These are phyloP conservation scores for Entophlyctis helioformis DNA, from an alignment of 192 early-diverging fungal genomes.

Conservation along the genomic window DNA sequence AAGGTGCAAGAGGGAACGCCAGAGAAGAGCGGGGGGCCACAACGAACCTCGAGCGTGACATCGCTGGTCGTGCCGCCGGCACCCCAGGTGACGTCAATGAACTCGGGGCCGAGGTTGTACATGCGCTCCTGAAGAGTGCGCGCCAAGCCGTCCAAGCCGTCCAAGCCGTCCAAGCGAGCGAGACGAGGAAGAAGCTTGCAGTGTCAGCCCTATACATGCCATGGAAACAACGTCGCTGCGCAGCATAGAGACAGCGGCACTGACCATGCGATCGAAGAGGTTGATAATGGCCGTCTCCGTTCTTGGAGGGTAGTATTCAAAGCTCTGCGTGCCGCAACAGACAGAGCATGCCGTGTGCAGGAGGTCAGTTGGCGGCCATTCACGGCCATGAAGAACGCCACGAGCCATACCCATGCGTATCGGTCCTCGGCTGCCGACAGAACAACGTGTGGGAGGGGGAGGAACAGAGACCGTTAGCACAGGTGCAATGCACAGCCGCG, in stretches of 20 bases:
- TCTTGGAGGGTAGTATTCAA: constrained; percentile 98
- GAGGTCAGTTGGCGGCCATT: too few species aligned
- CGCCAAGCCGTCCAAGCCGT: too few species aligned
- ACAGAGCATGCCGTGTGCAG: not conserved
- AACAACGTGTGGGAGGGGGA: too few species aligned
- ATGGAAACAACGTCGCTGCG: not conserved
- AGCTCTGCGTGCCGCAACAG: constrained; percentile 30
- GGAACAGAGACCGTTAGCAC: too few species aligned
- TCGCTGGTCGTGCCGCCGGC: constrained; percentile 85
- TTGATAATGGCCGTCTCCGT: constrained; percentile 92
- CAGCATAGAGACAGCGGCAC: not conserved
- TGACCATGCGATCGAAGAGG: constrained; percentile 82
- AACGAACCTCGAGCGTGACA: constrained; percentile 74
- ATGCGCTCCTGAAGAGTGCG: constrained; percentile 71
- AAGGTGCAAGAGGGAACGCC: not conserved
- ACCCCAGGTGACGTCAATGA: constrained; percentile 96
- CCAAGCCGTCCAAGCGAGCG: too few species aligned
- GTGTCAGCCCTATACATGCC: not conserved
- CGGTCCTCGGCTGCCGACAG: constrained; percentile 18
- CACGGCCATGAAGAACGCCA: not conserved
- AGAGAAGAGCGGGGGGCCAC: not conserved
- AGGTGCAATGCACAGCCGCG: too few species aligned
- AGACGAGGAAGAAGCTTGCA: not conserved
- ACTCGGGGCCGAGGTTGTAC: constrained; percentile 86
- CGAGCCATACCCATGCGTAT: constrained; percentile 22